Base-by-base conservation (phyloP, 202 grass and related monocot genomes). In the Cymbopogon flexuosus region DNA sequence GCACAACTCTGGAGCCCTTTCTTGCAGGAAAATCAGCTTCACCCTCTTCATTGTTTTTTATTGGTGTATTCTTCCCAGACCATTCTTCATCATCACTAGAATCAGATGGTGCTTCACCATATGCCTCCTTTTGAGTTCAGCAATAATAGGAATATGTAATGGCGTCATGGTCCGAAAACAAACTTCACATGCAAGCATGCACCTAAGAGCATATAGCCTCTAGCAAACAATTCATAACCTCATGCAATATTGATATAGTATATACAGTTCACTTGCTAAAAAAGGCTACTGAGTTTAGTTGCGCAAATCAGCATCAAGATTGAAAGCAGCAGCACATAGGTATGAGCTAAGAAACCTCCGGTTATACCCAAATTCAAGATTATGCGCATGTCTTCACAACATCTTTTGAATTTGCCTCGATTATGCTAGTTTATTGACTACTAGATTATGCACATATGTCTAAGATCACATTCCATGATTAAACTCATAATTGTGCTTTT, bases 81-180 rank as follows among this genome's bases (percentile, higher is more conserved):
- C 95, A 94, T 31, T 93, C 95, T 81, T 94, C 90, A 88, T 82
- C 66, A 52, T 89, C 90, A 68, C 86, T 94, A 70, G 95, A 91
- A 72, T 80, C 86, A 63, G 84, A 85, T 56, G 89, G 82, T 42
- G 43, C 87, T 76, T 80, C 80, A 54, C 84, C 90, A 71, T 81
- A 92, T 64, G 81, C 37, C 73, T 97, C 92, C 92, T 97, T 85
- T 79, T 72, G 43, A 68, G 76, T 97, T 58, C n/a, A 72, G 65
- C 46, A 85, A 59, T 10, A 78, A 82, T 46, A 84, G n/a, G 45
- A 85, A 78, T 22, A 72, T 73, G 83, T 82, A 72, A 89, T 49
- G 59, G 47, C 59, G 65, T 81, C 77, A 89, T 52, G 73, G 62
- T 39, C 81, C 76, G 23, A 45, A 80, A 33, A 22, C 46, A 82